Percentiles rank a stretch among this genome's conserved stretches.
Conservation (phyloP, 495 filamentous ascomycete species). For the Trichocladium uniseriatum region DNA sequence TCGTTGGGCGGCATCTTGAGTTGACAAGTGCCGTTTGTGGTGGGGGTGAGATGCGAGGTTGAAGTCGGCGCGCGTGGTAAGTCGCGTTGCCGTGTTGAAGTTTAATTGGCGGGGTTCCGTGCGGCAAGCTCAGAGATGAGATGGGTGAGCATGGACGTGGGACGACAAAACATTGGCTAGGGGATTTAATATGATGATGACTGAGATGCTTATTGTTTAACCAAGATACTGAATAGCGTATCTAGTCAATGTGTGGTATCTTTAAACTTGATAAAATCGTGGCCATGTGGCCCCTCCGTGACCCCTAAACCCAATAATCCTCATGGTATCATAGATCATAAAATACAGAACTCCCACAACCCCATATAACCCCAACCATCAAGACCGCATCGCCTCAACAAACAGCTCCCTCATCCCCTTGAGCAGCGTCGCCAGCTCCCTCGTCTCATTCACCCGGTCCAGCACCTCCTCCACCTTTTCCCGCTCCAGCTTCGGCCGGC, state of each 20-base stretch:
- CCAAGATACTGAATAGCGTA: too few species aligned
- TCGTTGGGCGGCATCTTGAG: conserved; percentile 9
- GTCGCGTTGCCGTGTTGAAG: neutral
- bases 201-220: too few species aligned
- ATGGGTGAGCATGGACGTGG: too few species aligned
- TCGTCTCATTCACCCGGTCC: conserved; percentile 70
- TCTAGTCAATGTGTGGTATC: neutral
- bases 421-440: conserved; percentile 70
- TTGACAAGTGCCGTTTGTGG: neutral
- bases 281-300: too few species aligned
- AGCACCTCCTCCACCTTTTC: conserved; percentile 62
- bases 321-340: too few species aligned
- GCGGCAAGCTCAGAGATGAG: neutral
- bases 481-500: conserved; percentile 68
- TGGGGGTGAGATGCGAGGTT: neutral
- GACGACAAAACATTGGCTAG: too few species aligned
- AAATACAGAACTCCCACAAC: neutral
- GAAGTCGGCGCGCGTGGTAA: neutral
- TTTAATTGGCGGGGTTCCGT: conserved; percentile 9
- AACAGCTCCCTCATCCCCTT: conserved; percentile 93
- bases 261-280: neutral
- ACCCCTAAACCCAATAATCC: too few species aligned
- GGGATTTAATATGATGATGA: too few species aligned
- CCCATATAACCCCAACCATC: neutral
- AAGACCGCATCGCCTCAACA: conserved; percentile 46